Evolutionary conservation across 495 filamentous ascomycete species (phyloP), one percentile per base, ranked within the genome.

Genomic region (Penicillium roqueforti): DNA sequence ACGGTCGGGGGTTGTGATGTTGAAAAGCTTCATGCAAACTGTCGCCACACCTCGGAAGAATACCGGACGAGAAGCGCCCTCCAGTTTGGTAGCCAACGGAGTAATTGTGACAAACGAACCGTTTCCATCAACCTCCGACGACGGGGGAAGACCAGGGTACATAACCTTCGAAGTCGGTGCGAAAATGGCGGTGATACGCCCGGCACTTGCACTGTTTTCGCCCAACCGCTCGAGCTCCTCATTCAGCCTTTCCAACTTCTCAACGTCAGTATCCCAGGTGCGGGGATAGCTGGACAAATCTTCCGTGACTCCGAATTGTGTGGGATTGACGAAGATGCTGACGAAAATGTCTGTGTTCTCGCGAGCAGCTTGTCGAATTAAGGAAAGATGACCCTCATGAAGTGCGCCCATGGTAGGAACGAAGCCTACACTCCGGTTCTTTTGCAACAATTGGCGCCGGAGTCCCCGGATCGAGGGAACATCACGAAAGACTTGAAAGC

Each of bases 321-420:
- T 92, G 6, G 93, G 93, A 66, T 98, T 98, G 61, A 98, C 89
- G 65, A 88, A 98, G 63, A 97, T 86, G 65, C 83, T 87, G 38
- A 97, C 88, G 51, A 96, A 84, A 45, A 97, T 85, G 57, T 87
- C 79, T 54, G 87, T 83, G 70, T 91, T 93, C 64, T 95, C 89
- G 50, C 77, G 69, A 0, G 92, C 95, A 6, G 93, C 93, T 58
- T 85, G 79, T 29, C 91, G 91, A 62, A 96, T 88, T 6, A 97
- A 76, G 11, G 88, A 87, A 29, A 97, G 71, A 68, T 98, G 93
- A 23, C 93, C 93, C 53, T 87, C 80, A 69, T 98, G 93, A 0
- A 98, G 80, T 14, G 93, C 93, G 36, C 93, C 93, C 92, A 98
- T 97, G 9, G 93, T 98, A 0, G 93, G 93, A 7, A 98, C 90